These are phyloP conservation scores for Hymenotorrendiella dingleyae DNA, from an alignment of 2,329 filamentous ascomycete genomes.

Conservation along the genomic window DNA sequence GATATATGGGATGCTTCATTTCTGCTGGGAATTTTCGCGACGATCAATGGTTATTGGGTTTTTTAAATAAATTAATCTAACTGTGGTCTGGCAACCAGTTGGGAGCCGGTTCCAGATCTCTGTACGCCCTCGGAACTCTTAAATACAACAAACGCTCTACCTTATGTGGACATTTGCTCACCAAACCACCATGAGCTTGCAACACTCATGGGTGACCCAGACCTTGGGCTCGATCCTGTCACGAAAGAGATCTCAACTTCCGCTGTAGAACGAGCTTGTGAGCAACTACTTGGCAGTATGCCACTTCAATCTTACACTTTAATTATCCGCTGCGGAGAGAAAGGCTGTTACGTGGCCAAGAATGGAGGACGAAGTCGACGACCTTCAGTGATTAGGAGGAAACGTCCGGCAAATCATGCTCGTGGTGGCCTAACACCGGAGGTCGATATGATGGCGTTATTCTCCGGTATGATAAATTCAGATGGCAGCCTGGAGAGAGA, in stretches of 20 bases:
- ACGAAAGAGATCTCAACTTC: conserved; percentile 41
- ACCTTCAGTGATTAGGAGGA: conserved; percentile 14
- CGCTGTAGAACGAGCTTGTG: conserved; percentile 53
- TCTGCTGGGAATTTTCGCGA: too few species aligned
- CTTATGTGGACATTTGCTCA: conserved; percentile 55
- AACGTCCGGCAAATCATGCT: conserved; percentile 29
- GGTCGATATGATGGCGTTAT: conserved; percentile 57
- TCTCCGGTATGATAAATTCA: conserved; percentile 51
- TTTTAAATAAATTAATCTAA: too few species aligned
- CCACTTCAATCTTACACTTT: conserved; percentile 60
- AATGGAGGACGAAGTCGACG: conserved; percentile 26
- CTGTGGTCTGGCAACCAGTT: too few species aligned
- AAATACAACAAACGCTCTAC: conserved; percentile 57
- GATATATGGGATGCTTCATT: too few species aligned
- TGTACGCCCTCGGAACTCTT: conserved; percentile 66
- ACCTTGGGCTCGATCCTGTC: conserved; percentile 33
- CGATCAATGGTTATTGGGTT: too few species aligned
- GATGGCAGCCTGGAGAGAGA: conserved; percentile 44
- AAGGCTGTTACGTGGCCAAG: conserved; percentile 60
- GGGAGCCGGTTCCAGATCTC: conserved; percentile 91
- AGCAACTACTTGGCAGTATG: conserved; percentile 58
- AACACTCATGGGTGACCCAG: conserved; percentile 63
- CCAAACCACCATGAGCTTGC: conserved; percentile 91
- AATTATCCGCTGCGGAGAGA: conserved; percentile 65
- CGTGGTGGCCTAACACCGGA: conserved; percentile 51